These are phyloP conservation scores for Arabis alpina DNA, from an alignment of 345 rosid species.

Conservation along the genomic window DNA sequence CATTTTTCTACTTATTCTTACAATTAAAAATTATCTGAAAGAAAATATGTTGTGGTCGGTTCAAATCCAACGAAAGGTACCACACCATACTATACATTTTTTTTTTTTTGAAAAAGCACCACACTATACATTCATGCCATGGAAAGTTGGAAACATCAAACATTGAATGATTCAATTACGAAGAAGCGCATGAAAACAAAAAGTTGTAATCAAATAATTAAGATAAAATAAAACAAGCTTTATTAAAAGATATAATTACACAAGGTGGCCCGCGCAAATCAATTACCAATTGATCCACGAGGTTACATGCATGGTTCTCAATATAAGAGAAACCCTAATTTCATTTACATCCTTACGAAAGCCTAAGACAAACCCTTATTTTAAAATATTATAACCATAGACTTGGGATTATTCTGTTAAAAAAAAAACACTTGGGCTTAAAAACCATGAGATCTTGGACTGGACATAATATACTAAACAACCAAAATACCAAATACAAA, in stretches of 20 bases:
- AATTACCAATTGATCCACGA: conserved; percentile 23
- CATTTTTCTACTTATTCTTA: no score
- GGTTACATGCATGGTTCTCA: conserved; percentile 31
- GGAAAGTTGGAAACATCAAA: neutral
- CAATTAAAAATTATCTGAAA: neutral
- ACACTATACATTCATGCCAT: neutral
- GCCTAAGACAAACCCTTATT: conserved; percentile 18
- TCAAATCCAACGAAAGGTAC: conserved; percentile 25
- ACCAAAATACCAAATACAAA: conserved; percentile 12
- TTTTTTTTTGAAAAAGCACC: no score
- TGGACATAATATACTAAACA: conserved; percentile 25
- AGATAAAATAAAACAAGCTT: conserved; percentile 11
- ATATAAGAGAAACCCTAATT: conserved; percentile 16
- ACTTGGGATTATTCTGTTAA: neutral
- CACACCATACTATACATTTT: neutral
- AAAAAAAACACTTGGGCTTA: neutral
- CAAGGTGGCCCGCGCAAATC: conserved; percentile 17
- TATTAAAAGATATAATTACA: neutral
- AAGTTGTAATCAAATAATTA: neutral
- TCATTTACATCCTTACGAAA: neutral
- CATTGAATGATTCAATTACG: neutral
- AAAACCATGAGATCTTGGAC: conserved; percentile 4
- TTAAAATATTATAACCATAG: conserved; percentile 1
- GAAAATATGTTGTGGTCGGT: conserved; percentile 25
- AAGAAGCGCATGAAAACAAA: conserved; percentile 28